These are phyloP conservation scores for Saccharomycopsis guyanensis DNA, from an alignment of 805 yeast species.

Conservation along the genomic window DNA sequence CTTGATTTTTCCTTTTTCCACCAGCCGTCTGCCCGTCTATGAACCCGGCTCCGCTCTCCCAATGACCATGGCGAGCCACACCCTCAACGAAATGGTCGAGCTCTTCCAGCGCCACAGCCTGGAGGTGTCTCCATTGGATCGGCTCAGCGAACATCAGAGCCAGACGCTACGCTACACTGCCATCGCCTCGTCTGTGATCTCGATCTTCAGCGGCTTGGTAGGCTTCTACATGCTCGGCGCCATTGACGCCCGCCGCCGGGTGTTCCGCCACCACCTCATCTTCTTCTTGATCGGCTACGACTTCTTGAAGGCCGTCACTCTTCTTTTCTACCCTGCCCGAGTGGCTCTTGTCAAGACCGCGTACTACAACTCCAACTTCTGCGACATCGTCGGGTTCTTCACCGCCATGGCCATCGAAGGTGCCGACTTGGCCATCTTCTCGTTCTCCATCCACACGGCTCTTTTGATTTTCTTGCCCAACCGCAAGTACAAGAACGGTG, in stretches of 20 bases:
- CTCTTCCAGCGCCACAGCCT: slow-evolving; percentile 20
- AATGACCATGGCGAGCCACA: too few species aligned
- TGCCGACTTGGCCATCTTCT: slow-evolving; percentile 74
- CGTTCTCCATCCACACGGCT: slow-evolving; percentile 78
- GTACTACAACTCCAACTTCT: slow-evolving; percentile 43
- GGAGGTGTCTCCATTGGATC: slow-evolving; percentile 14
- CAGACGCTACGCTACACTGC: slow-evolving; percentile 27
- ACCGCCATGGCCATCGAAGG: slow-evolving; percentile 79
- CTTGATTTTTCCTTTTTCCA: too few species aligned
- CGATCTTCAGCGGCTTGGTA: slow-evolving; percentile 46
- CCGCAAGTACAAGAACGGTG: slow-evolving; percentile 34
- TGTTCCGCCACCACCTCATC: slow-evolving; percentile 67
- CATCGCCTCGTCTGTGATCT: slow-evolving; percentile 40
- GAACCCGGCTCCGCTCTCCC: too few species aligned
- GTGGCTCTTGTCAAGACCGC: slow-evolving; percentile 37
- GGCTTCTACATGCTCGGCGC: slow-evolving; percentile 55
- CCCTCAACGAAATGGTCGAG: too few species aligned
- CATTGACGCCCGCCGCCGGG: slow-evolving; percentile 54
- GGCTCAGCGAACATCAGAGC: slow-evolving; percentile 10
- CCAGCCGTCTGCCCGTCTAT: too few species aligned
- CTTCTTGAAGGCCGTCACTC: slow-evolving; percentile 60
- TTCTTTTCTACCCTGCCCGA: slow-evolving; percentile 62
- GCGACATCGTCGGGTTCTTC: slow-evolving; percentile 70
- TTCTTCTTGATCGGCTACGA: slow-evolving; percentile 64
- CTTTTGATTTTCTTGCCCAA: slow-evolving; percentile 62